These are phyloP conservation scores for Sugiyamaella chiloensis DNA, from an alignment of 805 yeast genomes.

Conservation along the genomic window DNA sequence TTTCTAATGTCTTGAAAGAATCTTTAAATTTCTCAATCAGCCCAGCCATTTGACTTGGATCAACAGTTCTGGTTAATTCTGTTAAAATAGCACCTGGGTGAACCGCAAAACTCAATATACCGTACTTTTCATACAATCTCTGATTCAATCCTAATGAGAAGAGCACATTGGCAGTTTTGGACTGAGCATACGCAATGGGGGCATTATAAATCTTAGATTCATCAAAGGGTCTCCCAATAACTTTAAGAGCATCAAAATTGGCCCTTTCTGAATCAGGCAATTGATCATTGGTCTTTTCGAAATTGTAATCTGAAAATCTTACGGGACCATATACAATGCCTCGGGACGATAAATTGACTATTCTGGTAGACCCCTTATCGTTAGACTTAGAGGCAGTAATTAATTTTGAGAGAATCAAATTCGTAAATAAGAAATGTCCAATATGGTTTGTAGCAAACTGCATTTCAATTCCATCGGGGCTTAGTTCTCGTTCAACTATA, in stretches of 20 bases:
- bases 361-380: constrained; percentile 10
- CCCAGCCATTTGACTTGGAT: no score
- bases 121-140: constrained; percentile 1
- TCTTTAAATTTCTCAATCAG: no score
- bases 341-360: constrained; percentile 9
- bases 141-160: constrained; percentile 5
- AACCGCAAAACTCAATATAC: constrained; percentile 3
- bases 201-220: no score
- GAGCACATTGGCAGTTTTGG: constrained; percentile 14
- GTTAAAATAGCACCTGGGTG: constrained; percentile 14
- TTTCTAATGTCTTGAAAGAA: no score
- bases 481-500: constrained; percentile 58
- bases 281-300: no score
- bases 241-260: no score
- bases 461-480: constrained; percentile 70
- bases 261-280: no score
- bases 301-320: constrained; percentile 2
- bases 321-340: constrained; percentile 7
- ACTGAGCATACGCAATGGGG: constrained; percentile 14
- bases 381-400: constrained; percentile 1
- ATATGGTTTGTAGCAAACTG: constrained; percentile 77
- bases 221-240: no score
- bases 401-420: constrained; percentile 27
- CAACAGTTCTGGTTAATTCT: no score
- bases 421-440: constrained; percentile 69